Evolutionary conservation across 495 filamentous ascomycete genomes (phyloP), one percentile per base, ranked within the genome.

Genomic region (Tuber umbilicatum): DNA sequence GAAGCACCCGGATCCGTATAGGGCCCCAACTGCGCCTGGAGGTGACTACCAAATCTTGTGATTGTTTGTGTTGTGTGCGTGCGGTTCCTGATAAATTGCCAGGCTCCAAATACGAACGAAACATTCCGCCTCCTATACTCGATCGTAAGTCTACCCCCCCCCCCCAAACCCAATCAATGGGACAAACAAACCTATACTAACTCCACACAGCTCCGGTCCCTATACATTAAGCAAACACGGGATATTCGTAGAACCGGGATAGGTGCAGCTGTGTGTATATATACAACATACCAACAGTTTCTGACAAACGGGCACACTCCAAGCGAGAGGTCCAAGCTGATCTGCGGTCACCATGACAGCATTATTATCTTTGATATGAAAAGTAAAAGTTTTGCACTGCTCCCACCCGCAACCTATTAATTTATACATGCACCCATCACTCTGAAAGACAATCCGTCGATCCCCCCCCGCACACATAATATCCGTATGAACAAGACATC

Each of bases 91-190:
- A 81, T 74, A 39, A 55, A 23, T 19, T 50, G 60, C 73, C 75
- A 97, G 93, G 94, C 73, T 97, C 93, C 73, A 98, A 98, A 87
- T 98, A 91, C 84, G 95, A 98, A 85, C 88, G 95, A 83, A 99
- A 98, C 82, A 82, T 99, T 67, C 93, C 93, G 37, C 86, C 87
- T 71, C 94, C 89, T 38, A 89, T 89, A 80, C 85, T 94, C 38
- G 90, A 92, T 75, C 91, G 77, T 79, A 78, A 47, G 60, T 23
- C 41, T 19, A 31, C 68, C 69, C 31, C 31, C 21, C n/a, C 69
- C 69, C 31, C 31, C 21, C n/a, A 50, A 27, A 27, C 0, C 16
- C 40, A 23, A 19, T 45, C 39, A 50, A 14, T 21, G 42, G 12
- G 55, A 43, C 42, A 43, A n/a, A n/a, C 7, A 37, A 60, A 23